A percentile compares a stretch with the other conserved stretches of the same genome.
phyloP scores from a whole-genome alignment of 1,139 yeast genomes.

The Yamadazyma aaseri region DNA sequence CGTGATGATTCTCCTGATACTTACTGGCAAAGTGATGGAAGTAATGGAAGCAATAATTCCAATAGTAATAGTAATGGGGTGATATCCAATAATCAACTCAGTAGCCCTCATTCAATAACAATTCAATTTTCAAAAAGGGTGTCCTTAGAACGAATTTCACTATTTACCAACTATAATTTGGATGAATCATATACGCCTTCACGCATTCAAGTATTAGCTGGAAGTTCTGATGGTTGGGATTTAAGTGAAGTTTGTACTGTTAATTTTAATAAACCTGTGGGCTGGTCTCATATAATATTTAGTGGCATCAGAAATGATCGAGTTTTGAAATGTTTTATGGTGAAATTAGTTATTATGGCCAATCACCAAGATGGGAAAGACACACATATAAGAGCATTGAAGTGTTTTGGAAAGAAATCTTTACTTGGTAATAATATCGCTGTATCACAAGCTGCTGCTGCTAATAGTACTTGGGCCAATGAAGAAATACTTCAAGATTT shows the following conservation, averaged over 20 bases:
- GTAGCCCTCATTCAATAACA: slow-evolving; percentile 83
- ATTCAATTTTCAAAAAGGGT: slow-evolving; percentile 82
- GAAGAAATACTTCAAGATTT: slow-evolving; percentile 30
- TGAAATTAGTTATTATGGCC: slow-evolving; percentile 67
- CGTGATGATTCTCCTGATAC: slow-evolving; percentile 72
- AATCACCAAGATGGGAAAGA: slow-evolving; percentile 98
- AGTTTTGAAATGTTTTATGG: slow-evolving; percentile 68
- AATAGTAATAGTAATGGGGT: slow-evolving; percentile 25
- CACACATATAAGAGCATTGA: slow-evolving; percentile 78
- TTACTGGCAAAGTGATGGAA: slow-evolving; percentile 96
- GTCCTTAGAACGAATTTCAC: slow-evolving; percentile 62
- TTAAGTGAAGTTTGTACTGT: slow-evolving; percentile 69
- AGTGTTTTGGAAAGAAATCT: slow-evolving; percentile 39
- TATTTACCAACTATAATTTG: slow-evolving; percentile 62
- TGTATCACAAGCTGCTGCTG: background rate
- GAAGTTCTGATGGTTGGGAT: slow-evolving; percentile 81
- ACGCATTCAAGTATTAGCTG: slow-evolving; percentile 68
- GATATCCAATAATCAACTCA: slow-evolving; percentile 35
- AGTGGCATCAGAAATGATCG: slow-evolving; percentile 58
- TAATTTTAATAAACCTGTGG: slow-evolving; percentile 69
- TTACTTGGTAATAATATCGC: slow-evolving; percentile 8
- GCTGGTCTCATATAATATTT: slow-evolving; percentile 81
- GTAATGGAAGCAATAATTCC: slow-evolving; percentile 27
- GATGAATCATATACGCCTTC: slow-evolving; percentile 96
- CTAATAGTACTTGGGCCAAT: slow-evolving; percentile 12